These are phyloP conservation scores for Begonia peltatifolia DNA, from an alignment of 306 rosid genomes.

Conservation along the genomic window DNA sequence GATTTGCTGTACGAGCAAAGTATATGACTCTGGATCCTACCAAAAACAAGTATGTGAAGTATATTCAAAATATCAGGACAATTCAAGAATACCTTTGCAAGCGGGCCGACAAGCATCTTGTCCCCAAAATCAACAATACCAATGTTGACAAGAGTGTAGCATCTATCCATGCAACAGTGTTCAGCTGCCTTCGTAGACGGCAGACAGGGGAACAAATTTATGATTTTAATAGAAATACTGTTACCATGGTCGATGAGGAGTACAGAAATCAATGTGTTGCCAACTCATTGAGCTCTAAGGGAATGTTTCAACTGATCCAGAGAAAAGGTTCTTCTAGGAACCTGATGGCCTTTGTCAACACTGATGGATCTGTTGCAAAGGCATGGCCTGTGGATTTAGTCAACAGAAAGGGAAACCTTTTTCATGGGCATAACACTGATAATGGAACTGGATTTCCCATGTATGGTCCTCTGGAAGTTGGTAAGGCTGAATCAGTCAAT, in stretches of 20 bases:
- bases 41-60: slow-evolving; percentile 90
- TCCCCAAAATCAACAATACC: slow-evolving; percentile 94
- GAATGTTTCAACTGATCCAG: slow-evolving; percentile 92
- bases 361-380: slow-evolving; percentile 90
- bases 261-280: slow-evolving; percentile 83
- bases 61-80: slow-evolving; percentile 84
- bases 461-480: slow-evolving; percentile 43
- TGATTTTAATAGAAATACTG: slow-evolving; percentile 64
- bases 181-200: slow-evolving; percentile 88
- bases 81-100: slow-evolving; percentile 94
- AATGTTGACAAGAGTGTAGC: slow-evolving; percentile 98
- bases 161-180: slow-evolving; percentile 91
- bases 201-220: slow-evolving; percentile 72
- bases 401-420: slow-evolving; percentile 54
- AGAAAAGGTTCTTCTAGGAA: slow-evolving; percentile 80
- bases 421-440: slow-evolving; percentile 33
- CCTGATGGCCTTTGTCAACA: slow-evolving; percentile 81
- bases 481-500: slow-evolving; percentile 77
- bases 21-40: slow-evolving; percentile 97
- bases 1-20: slow-evolving; percentile 97
- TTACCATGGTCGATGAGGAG: slow-evolving; percentile 74
- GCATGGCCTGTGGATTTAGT: slow-evolving; percentile 88
- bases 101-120: slow-evolving; percentile 94
- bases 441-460: slow-evolving; percentile 32
- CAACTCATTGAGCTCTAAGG: slow-evolving; percentile 79